phyloP scores from a whole-genome alignment of 2,329 filamentous ascomycete genomes.

The Ceratocystis destructans region DNA sequence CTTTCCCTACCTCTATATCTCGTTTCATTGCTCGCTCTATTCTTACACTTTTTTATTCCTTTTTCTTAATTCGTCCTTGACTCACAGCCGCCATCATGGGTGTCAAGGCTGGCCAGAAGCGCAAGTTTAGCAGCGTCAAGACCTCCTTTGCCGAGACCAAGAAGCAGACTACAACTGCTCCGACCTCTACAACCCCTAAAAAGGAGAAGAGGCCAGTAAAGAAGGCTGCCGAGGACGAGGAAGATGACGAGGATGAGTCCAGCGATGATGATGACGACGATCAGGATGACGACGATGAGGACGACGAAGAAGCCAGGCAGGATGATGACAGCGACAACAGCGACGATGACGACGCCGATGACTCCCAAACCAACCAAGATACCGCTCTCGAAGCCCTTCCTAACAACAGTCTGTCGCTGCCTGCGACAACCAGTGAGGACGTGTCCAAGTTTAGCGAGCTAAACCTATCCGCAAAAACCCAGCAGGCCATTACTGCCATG shows the following conservation, averaged over 20 bases:
- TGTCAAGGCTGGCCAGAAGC: constrained; percentile 25
- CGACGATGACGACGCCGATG: constrained; percentile 19
- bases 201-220: constrained; percentile 26
- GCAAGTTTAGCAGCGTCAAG: constrained; percentile 28
- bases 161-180: constrained; percentile 19
- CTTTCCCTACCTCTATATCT: constrained; percentile 1
- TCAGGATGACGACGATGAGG: constrained; percentile 20
- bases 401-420: constrained; percentile 36
- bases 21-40: neutral
- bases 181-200: constrained; percentile 23
- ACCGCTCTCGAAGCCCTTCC: constrained; percentile 26
- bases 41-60: constrained; percentile 5
- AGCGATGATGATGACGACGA: constrained; percentile 21
- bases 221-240: constrained; percentile 17
- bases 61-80: constrained; percentile 1
- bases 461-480: constrained; percentile 74
- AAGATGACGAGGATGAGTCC: constrained; percentile 21
- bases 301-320: constrained; percentile 20
- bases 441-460: constrained; percentile 66
- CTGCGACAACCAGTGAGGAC: constrained; percentile 43
- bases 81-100: constrained; percentile 20
- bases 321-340: constrained; percentile 14
- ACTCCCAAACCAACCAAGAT: constrained; percentile 24
- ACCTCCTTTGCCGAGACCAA: constrained; percentile 21
- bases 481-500: constrained; percentile 81